Conservation (phyloP, 2,329 filamentous ascomycete genomes). For the Aspergillus sp. region DNA sequence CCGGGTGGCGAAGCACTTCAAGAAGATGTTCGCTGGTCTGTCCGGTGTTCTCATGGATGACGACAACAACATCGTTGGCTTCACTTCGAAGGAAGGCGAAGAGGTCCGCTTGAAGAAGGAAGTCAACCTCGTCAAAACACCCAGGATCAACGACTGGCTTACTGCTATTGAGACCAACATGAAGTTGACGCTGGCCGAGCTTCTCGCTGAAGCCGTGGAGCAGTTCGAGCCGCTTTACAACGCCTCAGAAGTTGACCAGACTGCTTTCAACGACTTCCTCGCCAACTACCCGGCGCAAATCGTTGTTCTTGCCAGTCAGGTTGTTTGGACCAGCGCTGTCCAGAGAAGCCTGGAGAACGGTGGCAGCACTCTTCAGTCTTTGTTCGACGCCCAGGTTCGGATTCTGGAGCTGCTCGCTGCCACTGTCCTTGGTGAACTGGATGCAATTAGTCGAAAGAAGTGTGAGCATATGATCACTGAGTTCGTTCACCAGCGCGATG, state of each 20-base stretch:
- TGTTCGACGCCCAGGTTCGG: slow-evolving; percentile 81
- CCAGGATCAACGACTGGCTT: slow-evolving; percentile 99
- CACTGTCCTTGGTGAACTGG: slow-evolving; percentile 86
- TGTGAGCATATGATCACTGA: slow-evolving; percentile 99
- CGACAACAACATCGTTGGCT: slow-evolving; percentile 82
- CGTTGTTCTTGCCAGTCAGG: slow-evolving; percentile 91
- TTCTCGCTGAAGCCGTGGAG: slow-evolving; percentile 81
- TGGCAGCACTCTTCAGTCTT: slow-evolving; percentile 65
- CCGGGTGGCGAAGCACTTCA: slow-evolving; percentile 96
- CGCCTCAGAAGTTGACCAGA: slow-evolving; percentile 68
- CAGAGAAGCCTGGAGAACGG: slow-evolving; percentile 73
- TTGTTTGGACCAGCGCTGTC: slow-evolving; percentile 87
- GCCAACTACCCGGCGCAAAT: slow-evolving; percentile 86
- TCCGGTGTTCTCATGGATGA: slow-evolving; percentile 90
- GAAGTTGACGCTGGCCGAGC: slow-evolving; percentile 89
- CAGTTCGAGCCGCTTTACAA: slow-evolving; percentile 79
- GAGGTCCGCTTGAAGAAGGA: slow-evolving; percentile 83
- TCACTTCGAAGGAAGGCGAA: slow-evolving; percentile 95
- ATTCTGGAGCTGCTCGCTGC: slow-evolving; percentile 83
- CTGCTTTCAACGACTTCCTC: slow-evolving; percentile 77
- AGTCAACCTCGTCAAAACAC: slow-evolving; percentile 89
- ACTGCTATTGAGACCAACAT: slow-evolving; percentile 87
- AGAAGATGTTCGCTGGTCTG: slow-evolving; percentile 99
- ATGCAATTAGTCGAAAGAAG: slow-evolving; percentile 86
- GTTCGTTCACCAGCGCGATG: slow-evolving; percentile 95